Evolutionary conservation across 257 asterid genomes (phyloP), one percentile per base, ranked within the genome.

Genomic region (Penstemon eatonii): DNA sequence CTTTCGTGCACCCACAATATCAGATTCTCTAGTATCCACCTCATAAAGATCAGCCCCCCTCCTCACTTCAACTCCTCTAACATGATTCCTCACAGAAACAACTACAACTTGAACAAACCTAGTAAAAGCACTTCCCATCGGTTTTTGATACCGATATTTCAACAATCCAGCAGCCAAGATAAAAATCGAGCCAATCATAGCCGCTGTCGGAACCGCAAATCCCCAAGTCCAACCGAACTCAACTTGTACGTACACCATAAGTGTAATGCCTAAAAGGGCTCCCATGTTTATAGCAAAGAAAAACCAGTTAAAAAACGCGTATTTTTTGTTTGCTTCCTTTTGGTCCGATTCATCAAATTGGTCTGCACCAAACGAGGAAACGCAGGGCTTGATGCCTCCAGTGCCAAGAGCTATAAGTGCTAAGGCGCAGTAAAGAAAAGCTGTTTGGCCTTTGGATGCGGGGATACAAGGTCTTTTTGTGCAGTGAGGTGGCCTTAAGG

Each of bases 271-370:
- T 63, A 86, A 50, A 12, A 90, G 81, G 36, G 95, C 96, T 13
- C 94, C 95, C 91, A 81, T 84, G 77, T 90, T 90, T 37, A 90
- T 90, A 36, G 95, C 95, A 45, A 87, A 87, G 87, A 85, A 90
- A 72, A 87, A 90, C 96, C 96, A 90, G 54, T 90, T 90, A 80
- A 90, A 90, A 57, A 90, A 90, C 4, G 90, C 76, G 19, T 84
- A 90, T 9, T 90, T 90, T 59, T 81, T 86, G 11, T 64, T 79
- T 3, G 85, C 85, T 79, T 90, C 96, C 0, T 59, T 68, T 6
- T 60, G 18, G 10, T 86, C 93, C 0, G 85, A 60, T 7, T 81
- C 91, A 19, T 87, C 95, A 15, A 84, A 90, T 64, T 90, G 95
- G 51, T 90, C 95, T 0, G 96, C 96, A 0, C 93, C 93, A 43